Conservation (phyloP, 1,284 basidiomycete species). For the Ceraceosorus bombacis region DNA sequence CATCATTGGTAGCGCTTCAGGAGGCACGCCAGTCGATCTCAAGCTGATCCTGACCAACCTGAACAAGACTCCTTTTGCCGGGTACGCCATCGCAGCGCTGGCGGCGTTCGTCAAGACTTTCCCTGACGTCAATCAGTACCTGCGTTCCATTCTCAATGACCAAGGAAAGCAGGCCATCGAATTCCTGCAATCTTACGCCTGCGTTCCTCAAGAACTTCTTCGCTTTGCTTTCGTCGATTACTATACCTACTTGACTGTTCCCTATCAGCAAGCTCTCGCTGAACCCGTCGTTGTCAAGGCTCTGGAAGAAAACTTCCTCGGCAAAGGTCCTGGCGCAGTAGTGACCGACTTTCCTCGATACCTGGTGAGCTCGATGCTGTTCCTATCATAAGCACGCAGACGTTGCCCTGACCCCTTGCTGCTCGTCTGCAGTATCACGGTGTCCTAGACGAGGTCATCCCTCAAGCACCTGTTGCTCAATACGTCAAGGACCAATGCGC, state of each 20-base stretch:
- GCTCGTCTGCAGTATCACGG: too few relatives aligned
- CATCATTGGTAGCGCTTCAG: slow-evolving; percentile 17
- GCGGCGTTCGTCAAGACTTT: slow-evolving; percentile 21
- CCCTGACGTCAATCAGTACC: slow-evolving; percentile 17
- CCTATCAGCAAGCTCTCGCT: too few relatives aligned
- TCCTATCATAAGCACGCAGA: too few relatives aligned
- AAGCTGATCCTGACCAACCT: slow-evolving; percentile 21
- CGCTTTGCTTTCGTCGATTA: slow-evolving; percentile 4
- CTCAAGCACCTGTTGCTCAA: too few relatives aligned
- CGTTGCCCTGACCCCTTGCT: too few relatives aligned
- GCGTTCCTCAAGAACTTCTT: not conserved
- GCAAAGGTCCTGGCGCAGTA: too few relatives aligned
- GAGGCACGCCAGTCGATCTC: slow-evolving; percentile 35
- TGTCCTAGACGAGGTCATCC: too few relatives aligned
- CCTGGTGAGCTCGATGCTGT: too few relatives aligned
- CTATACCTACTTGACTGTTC: not conserved
- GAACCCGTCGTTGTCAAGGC: too few relatives aligned
- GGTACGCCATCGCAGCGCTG: slow-evolving; percentile 32
- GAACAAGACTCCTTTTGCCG: slow-evolving; percentile 25
- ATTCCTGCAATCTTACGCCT: not conserved
- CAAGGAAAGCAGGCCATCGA: not conserved
- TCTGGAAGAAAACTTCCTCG: too few relatives aligned
- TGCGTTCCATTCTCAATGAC: not conserved
- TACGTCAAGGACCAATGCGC: too few relatives aligned
- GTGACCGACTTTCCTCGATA: too few relatives aligned